Percentiles rank a stretch among this genome's conserved stretches.
Evolutionary conservation across 331 rosid genomes (phyloP).

Genomic region (Prunus yedoensis): DNA sequence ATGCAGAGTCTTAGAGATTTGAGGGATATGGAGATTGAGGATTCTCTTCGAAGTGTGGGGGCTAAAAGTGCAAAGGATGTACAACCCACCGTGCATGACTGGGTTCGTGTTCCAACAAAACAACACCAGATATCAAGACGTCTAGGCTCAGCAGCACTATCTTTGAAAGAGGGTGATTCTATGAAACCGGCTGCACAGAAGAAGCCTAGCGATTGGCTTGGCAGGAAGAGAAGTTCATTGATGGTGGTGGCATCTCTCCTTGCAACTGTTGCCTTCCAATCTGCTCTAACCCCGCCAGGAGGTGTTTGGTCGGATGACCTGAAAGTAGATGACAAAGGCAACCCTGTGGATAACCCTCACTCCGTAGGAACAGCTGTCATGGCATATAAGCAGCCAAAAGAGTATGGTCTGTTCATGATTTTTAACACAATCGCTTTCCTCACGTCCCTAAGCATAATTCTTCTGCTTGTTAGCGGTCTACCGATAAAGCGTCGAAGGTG

Average conservation of each 20-base stretch:
- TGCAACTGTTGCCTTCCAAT: constrained; percentile 31
- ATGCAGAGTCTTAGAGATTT: constrained; percentile 27
- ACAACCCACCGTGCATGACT: constrained; percentile 3
- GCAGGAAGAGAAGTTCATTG: constrained; percentile 29
- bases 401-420: constrained; percentile 23
- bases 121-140: background rate
- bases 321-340: constrained; percentile 9
- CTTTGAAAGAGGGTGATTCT: background rate
- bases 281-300: constrained; percentile 32
- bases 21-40: constrained; percentile 30
- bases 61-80: constrained; percentile 19
- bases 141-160: background rate
- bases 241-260: constrained; percentile 39
- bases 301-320: constrained; percentile 35
- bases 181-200: background rate
- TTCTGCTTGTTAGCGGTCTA: constrained; percentile 28
- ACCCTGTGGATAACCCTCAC: constrained; percentile 1
- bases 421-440: constrained; percentile 27
- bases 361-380: constrained; percentile 22
- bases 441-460: constrained; percentile 27
- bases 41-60: constrained; percentile 9
- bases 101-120: constrained; percentile 12
- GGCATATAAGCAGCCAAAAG: background rate
- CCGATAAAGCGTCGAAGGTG: constrained; percentile 28
- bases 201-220: constrained; percentile 30